phyloP scores from a whole-genome alignment of 2,329 filamentous ascomycete species.

The Tolypocladium ovalisporum region DNA sequence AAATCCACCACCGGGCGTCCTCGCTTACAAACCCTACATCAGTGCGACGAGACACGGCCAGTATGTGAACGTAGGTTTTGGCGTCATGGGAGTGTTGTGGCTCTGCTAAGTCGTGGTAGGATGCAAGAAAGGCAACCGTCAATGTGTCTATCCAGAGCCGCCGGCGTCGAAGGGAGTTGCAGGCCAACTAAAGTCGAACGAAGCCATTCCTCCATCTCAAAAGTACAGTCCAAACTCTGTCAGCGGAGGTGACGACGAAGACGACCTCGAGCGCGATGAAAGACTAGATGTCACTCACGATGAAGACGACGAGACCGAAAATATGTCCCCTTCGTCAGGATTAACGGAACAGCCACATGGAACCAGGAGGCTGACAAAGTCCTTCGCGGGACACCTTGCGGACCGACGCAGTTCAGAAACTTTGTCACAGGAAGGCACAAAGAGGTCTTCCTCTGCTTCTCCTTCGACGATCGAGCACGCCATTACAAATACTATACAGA shows the following conservation, averaged over 20 bases:
- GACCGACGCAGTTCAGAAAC: constrained; percentile 41
- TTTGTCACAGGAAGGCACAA: constrained; percentile 38
- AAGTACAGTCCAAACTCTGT: constrained; percentile 42
- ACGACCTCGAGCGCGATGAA: constrained; percentile 27
- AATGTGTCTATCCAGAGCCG: constrained; percentile 80
- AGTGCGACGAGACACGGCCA: constrained; percentile 88
- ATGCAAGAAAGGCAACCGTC: constrained; percentile 83
- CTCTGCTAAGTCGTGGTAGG: constrained; percentile 35
- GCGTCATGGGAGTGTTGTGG: neutral
- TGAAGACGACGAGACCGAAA: constrained; percentile 40
- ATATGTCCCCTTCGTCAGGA: constrained; percentile 6
- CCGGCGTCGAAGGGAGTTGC: constrained; percentile 30
- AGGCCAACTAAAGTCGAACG: constrained; percentile 21
- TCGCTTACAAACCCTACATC: neutral
- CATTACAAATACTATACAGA: constrained; percentile 16
- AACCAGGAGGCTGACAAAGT: constrained; percentile 25
- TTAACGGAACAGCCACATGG: constrained; percentile 9
- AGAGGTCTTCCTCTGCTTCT: constrained; percentile 39
- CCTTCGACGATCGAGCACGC: constrained; percentile 29
- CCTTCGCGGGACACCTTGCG: constrained; percentile 21
- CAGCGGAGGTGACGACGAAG: constrained; percentile 18
- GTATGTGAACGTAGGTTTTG: constrained; percentile 63
- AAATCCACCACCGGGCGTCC: constrained; percentile 14
- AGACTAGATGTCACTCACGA: constrained; percentile 44
- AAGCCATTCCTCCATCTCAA: constrained; percentile 23